Percentiles rank a stretch among this genome's conserved stretches.
phyloP scores from a whole-genome alignment of 1,139 yeast genomes.

The Geotrichum histeridarum region DNA sequence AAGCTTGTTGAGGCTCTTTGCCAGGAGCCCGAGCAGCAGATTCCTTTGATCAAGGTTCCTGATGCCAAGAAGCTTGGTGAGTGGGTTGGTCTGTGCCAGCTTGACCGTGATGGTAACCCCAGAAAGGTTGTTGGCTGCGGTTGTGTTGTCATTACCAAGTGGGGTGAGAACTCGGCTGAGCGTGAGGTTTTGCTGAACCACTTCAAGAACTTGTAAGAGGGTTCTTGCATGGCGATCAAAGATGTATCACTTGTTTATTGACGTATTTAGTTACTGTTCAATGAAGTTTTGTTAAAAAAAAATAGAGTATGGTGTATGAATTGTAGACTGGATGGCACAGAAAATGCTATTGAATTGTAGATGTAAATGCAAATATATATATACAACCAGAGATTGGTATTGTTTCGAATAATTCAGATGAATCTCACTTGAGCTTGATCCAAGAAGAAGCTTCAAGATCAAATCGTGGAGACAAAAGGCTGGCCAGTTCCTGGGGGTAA shows the following conservation, averaged over 20 bases:
- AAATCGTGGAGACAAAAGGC: too few relatives aligned
- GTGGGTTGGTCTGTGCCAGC: slow-evolving; percentile 99
- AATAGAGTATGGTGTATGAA: too few relatives aligned
- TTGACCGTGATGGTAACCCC: slow-evolving; percentile 99
- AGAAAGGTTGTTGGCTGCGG: slow-evolving; percentile 99
- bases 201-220: slow-evolving; percentile 75
- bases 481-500: too few relatives aligned
- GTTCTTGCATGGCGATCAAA: background rate
- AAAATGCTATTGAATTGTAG: too few relatives aligned
- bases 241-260: slow-evolving; percentile 8
- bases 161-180: slow-evolving; percentile 99
- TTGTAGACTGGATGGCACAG: too few relatives aligned
- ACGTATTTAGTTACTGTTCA: slow-evolving; percentile 14
- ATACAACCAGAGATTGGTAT: too few relatives aligned
- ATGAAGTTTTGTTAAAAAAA: slow-evolving; percentile 2
- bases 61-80: slow-evolving; percentile 99
- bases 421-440: too few relatives aligned
- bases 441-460: too few relatives aligned
- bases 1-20: slow-evolving; percentile 99
- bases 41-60: slow-evolving; percentile 97
- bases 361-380: too few relatives aligned
- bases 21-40: slow-evolving; percentile 94
- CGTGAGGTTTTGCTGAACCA: slow-evolving; percentile 95
- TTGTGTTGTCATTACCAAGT: slow-evolving; percentile 98
- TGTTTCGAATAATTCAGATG: too few relatives aligned